These are phyloP conservation scores for Phoma sp. DNA, from an alignment of 2,329 filamentous ascomycete species.

Conservation along the genomic window DNA sequence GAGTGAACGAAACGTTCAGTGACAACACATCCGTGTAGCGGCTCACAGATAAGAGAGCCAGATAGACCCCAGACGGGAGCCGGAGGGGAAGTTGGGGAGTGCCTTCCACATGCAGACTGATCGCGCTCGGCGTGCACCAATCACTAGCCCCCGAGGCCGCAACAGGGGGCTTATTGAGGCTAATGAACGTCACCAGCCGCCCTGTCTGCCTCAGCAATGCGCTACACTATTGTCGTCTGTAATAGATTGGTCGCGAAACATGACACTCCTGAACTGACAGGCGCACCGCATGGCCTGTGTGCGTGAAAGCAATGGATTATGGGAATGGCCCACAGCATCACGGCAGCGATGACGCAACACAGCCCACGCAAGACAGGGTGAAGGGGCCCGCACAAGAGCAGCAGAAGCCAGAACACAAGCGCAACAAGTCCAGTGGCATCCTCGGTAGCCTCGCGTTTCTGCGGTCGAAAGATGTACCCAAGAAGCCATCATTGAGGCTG, in stretches of 20 bases:
- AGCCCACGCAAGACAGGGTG: conserved; percentile 1
- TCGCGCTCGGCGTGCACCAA: conserved; percentile 26
- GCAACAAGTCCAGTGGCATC: conserved; percentile 67
- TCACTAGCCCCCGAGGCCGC: conserved; percentile 22
- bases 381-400: conserved; percentile 14
- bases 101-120: conserved; percentile 29
- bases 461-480: conserved; percentile 51
- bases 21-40: conserved; percentile 19
- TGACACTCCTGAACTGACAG: conserved; percentile 22
- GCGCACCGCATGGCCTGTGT: conserved; percentile 21
- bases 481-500: conserved; percentile 29
- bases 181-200: conserved; percentile 18
- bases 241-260: conserved; percentile 24
- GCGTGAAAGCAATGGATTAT: conserved; percentile 33
- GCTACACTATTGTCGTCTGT: conserved; percentile 11
- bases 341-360: conserved; percentile 16
- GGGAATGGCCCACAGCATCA: conserved; percentile 15
- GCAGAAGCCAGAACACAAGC: conserved; percentile 47
- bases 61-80: conserved; percentile 22
- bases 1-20: conserved; percentile 25
- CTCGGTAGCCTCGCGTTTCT: conserved; percentile 75
- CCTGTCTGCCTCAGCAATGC: conserved; percentile 9
- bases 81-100: conserved; percentile 31
- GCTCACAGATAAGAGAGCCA: conserved; percentile 20
- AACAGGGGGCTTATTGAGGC: conserved; percentile 17